Base-by-base conservation (phyloP, 306 rosid species). In the Cicer judaicum region DNA sequence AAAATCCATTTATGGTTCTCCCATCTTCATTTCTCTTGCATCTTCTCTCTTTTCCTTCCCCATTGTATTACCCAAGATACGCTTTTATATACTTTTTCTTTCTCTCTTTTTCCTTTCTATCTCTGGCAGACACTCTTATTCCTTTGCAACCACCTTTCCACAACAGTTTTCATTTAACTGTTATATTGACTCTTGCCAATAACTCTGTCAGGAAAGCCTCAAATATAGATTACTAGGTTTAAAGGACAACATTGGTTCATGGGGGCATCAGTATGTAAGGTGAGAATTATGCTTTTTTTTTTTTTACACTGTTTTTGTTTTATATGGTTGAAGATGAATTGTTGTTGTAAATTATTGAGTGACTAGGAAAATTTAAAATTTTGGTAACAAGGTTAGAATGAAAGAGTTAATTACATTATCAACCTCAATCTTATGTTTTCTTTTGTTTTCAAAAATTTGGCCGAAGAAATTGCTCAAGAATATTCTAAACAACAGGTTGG, bases 201-300 rank as follows among this genome's bases (percentile, higher is more conserved):
- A 61, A 21, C 21, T 52, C 49, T 76, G 14, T 67, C 89, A 95
- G 99, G 99, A 95, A 78, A 95, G 99, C 82, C 85, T 95, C 36
- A 92, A 90, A 78, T 95, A 92, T 82, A 85, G 99, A 77, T 63
- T 95, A 73, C 61, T 86, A 82, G 99, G 98, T 64, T 92, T 97
- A 0, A 96, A 85, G 39, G 96, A 98, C 12, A 98, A 95, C 73
- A 95, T 95, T 72, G 98, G 99, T 61, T 95, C 98, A 7, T 95
- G 99, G 99, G 99, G 99, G 59, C 99, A 95, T 56, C 98, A 95
- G 86, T 95, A 92, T 88, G 99, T 95, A 78, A 92, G 99, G 99
- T 91, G 69, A 87, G 91, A 49, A 38, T 18, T 18, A 18, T 18
- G 19, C 19, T 18, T 18, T 18, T 18, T 18, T 18, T 18, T 18